phyloP scores from a whole-genome alignment of 2,329 filamentous ascomycete genomes.

The Coniella lustricola region DNA sequence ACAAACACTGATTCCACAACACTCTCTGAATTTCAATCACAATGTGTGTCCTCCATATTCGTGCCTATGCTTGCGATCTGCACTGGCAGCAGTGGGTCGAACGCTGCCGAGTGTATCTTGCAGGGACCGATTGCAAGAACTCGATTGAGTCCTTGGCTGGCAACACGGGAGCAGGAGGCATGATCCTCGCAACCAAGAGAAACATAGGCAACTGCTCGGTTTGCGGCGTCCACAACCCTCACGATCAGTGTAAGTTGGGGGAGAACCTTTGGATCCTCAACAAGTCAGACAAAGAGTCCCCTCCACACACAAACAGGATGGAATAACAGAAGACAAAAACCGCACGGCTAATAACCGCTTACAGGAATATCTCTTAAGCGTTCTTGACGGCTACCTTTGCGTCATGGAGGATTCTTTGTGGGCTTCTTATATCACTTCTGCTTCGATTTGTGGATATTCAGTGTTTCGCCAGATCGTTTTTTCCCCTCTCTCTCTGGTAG shows the following conservation, averaged over 20 bases:
- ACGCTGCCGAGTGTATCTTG: background rate
- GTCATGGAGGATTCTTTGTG: too few species aligned
- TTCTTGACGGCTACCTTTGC: too few species aligned
- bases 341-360: too few species aligned
- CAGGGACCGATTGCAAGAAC: slow-evolving; percentile 3
- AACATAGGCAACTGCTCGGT: background rate
- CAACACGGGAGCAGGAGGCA: slow-evolving; percentile 2
- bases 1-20: too few species aligned
- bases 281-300: background rate
- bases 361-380: too few species aligned
- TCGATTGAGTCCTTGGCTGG: slow-evolving; percentile 4
- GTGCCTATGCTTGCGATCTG: background rate
- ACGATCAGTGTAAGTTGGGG: slow-evolving; percentile 6
- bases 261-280: background rate
- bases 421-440: too few species aligned
- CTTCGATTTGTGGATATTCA: too few species aligned
- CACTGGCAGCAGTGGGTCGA: background rate
- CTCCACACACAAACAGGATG: too few species aligned
- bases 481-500: too few species aligned
- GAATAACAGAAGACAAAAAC: too few species aligned
- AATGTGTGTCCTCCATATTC: slow-evolving; percentile 1
- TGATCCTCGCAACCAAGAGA: slow-evolving; percentile 1
- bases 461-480: too few species aligned
- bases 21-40: too few species aligned
- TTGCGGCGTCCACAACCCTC: slow-evolving; percentile 5